These are phyloP conservation scores for Lineolata rhizophorae DNA, from an alignment of 495 filamentous ascomycete genomes.

Conservation along the genomic window DNA sequence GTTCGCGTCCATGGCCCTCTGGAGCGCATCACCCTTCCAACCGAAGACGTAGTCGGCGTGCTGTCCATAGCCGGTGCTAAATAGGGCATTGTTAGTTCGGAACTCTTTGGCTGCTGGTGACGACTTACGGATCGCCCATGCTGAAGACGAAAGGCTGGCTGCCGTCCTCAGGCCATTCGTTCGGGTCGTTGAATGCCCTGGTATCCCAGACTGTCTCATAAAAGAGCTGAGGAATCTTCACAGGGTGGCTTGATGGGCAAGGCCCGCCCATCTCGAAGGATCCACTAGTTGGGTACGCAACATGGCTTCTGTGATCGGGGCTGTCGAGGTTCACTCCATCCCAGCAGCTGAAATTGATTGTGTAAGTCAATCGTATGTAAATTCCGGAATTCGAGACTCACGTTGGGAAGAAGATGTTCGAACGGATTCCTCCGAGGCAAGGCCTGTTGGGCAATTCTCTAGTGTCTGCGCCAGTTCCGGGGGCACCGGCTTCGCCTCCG, in stretches of 20 bases:
- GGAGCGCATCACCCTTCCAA: not conserved
- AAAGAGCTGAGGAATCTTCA: constrained; percentile 6
- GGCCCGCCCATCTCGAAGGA: constrained; percentile 8
- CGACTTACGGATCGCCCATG: constrained; percentile 6
- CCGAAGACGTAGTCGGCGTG: not conserved
- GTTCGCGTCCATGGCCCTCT: not conserved
- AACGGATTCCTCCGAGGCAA: too few relatives aligned
- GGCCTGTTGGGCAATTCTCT: too few relatives aligned
- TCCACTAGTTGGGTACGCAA: constrained; percentile 5
- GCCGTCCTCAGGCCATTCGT: constrained; percentile 10
- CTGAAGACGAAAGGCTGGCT: constrained; percentile 8
- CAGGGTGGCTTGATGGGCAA: constrained; percentile 7
- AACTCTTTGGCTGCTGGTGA: too few relatives aligned
- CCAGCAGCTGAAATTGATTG: constrained; percentile 26
- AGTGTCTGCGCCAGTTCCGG: too few relatives aligned
- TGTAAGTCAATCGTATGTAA: constrained; percentile 6
- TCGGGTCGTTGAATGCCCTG: constrained; percentile 3
- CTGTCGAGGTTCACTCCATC: constrained; percentile 30
- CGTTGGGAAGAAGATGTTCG: too few relatives aligned
- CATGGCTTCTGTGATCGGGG: constrained; percentile 23
- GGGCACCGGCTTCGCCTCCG: too few relatives aligned
- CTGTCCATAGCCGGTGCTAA: not conserved
- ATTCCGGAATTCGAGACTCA: too few relatives aligned
- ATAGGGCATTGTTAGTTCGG: too few relatives aligned
- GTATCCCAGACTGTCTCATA: constrained; percentile 10